These are phyloP conservation scores for Mortierella sp. DNA, from an alignment of 371 early-diverging fungal genomes.

Conservation along the genomic window DNA sequence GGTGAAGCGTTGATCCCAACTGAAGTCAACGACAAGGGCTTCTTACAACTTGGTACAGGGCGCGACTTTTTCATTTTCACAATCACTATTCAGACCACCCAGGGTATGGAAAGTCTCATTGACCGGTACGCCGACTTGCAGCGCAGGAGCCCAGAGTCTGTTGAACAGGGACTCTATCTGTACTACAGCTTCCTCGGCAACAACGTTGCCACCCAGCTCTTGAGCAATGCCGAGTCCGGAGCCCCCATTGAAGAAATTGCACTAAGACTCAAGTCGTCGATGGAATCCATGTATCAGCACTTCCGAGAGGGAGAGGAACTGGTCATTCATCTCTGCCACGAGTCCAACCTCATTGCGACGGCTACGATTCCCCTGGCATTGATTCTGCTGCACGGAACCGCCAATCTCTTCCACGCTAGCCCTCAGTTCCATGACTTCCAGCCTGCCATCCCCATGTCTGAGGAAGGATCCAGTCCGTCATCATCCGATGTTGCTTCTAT, in stretches of 20 bases:
- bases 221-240: slow-evolving; percentile 21
- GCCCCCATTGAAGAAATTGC: slow-evolving; percentile 48
- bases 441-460: slow-evolving; percentile 7
- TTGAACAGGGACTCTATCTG: slow-evolving; percentile 39
- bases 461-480: slow-evolving; percentile 11
- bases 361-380: slow-evolving; percentile 48
- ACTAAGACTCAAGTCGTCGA: slow-evolving; percentile 46
- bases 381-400: slow-evolving; percentile 49
- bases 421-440: slow-evolving; percentile 42
- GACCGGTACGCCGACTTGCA: slow-evolving; percentile 29
- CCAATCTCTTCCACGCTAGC: slow-evolving; percentile 49
- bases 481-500: slow-evolving; percentile 22
- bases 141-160: slow-evolving; percentile 13
- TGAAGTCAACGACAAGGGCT: slow-evolving; percentile 48
- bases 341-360: slow-evolving; percentile 36
- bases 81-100: slow-evolving; percentile 41
- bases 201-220: slow-evolving; percentile 41
- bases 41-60: slow-evolving; percentile 43
- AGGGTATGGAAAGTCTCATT: slow-evolving; percentile 23
- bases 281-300: slow-evolving; percentile 55
- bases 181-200: slow-evolving; percentile 52
- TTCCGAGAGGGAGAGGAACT: slow-evolving; percentile 48
- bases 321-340: slow-evolving; percentile 50
- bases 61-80: slow-evolving; percentile 49
- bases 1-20: slow-evolving; percentile 52